Percentiles rank a stretch among this genome's conserved stretches.
These are phyloP conservation scores for Telfairia occidentalis DNA, from an alignment of 331 rosid genomes.

Conservation along the genomic window DNA sequence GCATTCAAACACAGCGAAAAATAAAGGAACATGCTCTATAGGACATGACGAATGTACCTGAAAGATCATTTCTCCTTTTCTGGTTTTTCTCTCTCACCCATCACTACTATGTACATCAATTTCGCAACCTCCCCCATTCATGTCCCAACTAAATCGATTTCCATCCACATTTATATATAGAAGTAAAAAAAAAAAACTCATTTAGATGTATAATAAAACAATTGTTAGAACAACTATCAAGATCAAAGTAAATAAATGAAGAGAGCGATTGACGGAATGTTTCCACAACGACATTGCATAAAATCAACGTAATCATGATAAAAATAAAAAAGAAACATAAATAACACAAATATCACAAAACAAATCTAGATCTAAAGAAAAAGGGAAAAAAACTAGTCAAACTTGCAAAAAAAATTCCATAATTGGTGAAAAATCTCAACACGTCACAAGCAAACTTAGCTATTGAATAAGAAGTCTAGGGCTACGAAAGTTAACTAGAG, in stretches of 20 bases:
- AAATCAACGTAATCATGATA: not conserved
- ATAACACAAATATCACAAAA: slow-evolving; percentile 7
- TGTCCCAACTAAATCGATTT: slow-evolving; percentile 10
- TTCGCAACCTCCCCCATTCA: slow-evolving; percentile 53
- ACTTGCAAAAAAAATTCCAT: slow-evolving; percentile 2
- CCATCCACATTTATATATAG: slow-evolving; percentile 12
- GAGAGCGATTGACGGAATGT: not conserved
- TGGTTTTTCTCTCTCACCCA: slow-evolving; percentile 38
- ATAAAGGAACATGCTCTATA: slow-evolving; percentile 32
- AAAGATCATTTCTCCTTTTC: slow-evolving; percentile 48
- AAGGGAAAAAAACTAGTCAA: not conserved
- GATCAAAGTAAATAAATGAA: not conserved
- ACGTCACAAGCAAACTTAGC: not conserved
- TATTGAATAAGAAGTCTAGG: not conserved
- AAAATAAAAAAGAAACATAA: no score
- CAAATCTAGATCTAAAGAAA: no score
- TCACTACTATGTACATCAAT: slow-evolving; percentile 56
- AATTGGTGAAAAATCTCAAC: not conserved
- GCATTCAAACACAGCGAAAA: not conserved
- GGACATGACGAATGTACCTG: slow-evolving; percentile 62
- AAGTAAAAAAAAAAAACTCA: not conserved
- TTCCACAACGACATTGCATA: not conserved
- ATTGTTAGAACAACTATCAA: not conserved
- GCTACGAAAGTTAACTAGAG: not conserved
- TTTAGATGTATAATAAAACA: not conserved